Evolutionary conservation across 306 rosid species (phyloP).

Genomic region (Acacia crassicarpa): DNA sequence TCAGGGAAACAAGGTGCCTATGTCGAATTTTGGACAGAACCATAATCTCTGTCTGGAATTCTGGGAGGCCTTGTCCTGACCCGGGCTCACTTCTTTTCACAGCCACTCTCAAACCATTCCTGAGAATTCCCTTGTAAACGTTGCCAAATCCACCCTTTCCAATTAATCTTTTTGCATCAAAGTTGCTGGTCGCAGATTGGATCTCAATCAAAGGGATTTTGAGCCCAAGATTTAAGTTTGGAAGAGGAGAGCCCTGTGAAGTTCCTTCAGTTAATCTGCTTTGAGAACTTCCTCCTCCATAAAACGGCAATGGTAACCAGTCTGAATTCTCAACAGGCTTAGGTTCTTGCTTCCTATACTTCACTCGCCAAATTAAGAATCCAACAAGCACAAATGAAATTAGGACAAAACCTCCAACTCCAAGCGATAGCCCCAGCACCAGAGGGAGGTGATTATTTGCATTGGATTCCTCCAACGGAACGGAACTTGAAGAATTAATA

Average conservation of each 20-base stretch:
- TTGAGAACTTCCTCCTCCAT: slow-evolving; percentile 50
- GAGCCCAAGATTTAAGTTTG: slow-evolving; percentile 41
- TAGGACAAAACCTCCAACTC: slow-evolving; percentile 39
- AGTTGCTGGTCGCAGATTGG: slow-evolving; percentile 43
- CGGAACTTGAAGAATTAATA: background rate
- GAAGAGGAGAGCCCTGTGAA: slow-evolving; percentile 26
- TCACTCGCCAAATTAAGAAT: slow-evolving; percentile 16
- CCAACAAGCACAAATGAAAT: slow-evolving; percentile 26
- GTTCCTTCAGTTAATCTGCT: slow-evolving; percentile 32
- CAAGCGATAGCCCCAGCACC: slow-evolving; percentile 36
- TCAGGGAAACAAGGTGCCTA: slow-evolving; percentile 52
- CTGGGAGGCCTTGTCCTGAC: slow-evolving; percentile 53
- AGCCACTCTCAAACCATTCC: slow-evolving; percentile 43
- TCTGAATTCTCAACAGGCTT: slow-evolving; percentile 24
- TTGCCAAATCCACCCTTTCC: slow-evolving; percentile 61
- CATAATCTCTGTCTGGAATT: slow-evolving; percentile 53
- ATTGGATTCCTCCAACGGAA: background rate
- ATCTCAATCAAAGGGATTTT: slow-evolving; percentile 43
- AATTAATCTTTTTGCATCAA: slow-evolving; percentile 33
- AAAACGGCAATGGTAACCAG: slow-evolving; percentile 39
- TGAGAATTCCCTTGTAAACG: slow-evolving; percentile 43
- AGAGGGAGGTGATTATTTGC: background rate
- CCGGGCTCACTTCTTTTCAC: slow-evolving; percentile 56
- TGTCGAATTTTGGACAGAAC: slow-evolving; percentile 55
- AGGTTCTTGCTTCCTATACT: slow-evolving; percentile 31